Evolutionary conservation across 2,329 filamentous ascomycete genomes (phyloP), one percentile per base, ranked within the genome.

Genomic region (Trichoderma endophyticum): DNA sequence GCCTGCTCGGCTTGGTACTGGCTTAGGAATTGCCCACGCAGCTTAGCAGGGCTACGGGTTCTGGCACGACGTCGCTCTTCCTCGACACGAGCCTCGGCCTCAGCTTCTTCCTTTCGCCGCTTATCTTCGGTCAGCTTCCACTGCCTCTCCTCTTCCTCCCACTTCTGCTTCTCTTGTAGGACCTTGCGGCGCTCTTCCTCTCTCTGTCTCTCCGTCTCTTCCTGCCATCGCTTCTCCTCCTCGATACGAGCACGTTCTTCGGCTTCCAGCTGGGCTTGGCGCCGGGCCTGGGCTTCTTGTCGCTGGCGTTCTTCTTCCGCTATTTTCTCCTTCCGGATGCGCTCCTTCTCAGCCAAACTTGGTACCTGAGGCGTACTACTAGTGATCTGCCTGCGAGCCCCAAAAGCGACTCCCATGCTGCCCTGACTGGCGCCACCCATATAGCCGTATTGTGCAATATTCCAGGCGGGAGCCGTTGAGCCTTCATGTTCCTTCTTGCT

Each of bases 391-490:
- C 96, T 90, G 77, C 95, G 89, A 21, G 91, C 93, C 71, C 96
- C 96, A 81, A 98, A 98, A 12, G 93, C 90, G 76, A 99, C 94
- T 21, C 96, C 96, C 73, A 98, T 90, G 77, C 97, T 98, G 3
- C 94, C 95, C 81, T 99, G 96, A 78, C 93, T 98, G 30, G 96
- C 96, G 63, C 96, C 96, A 72, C 96, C 96, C 92, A 98, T 96
- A 82, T 98, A 99, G 8, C 96, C 95, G 79, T 99, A 99, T 80
- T 99, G 96, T 71, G 95, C 92, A 76, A 98, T 98, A 80, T 98
- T 99, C 96, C 96, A 99, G 1, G 96, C 96, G 0, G 96, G 96
- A 30, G 91, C 87, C 2, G 95, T 98, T 59, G 87, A 87, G 18
- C 89, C 89, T 81, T 98, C 93, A 76, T 98, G 93, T 70, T 89